Evolutionary conservation across 768 basidiomycete species (phyloP), one percentile per base, ranked within the genome.

Genomic region (Lactifluus rugatus): DNA sequence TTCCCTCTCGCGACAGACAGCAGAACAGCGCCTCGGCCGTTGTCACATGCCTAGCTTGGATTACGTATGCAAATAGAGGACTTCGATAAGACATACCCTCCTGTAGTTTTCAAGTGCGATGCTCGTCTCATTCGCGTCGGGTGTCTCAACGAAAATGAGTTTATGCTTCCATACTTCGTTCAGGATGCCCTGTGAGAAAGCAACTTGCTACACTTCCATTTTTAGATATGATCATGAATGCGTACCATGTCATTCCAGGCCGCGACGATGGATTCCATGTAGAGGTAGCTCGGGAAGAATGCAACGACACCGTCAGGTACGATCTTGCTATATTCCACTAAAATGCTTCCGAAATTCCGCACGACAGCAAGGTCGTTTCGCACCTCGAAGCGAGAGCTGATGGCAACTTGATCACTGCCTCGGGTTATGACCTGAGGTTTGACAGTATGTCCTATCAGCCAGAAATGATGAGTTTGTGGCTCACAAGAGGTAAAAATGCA

Each of bases 211-310:
- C 5, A n/a, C 36, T 42, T 42, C 42, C 28, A 34, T 1, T 14
- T n/a, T 31, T 9, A 36, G 9, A 42, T 34, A 19, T 3, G 26
- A 17, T 48, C 36, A n/a, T 71, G 72, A 56, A 31, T 47, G 31
- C 86, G 52, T 69, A 94, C 96, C 96, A 99, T 99, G 71, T 99
- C 96, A 68, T 98, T 97, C 96, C 96, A 99, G n/a, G 96, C 96
- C 2, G 93, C 93, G 11, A 98, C 96, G 58, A 99, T 99, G 23
- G 91, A 93, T 72, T 99, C 96, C 96, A 99, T 99, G 71, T 99
- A 99, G 14, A 99, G 82, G 74, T 99, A 99, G 72, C 90, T 93
- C 19, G 96, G 96, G 73, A 99, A 99, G 79, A 99, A 99, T 4
- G 93, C 94, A 19, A 98, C 96, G 61, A 99, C 89, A 13, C 96